Evolutionary conservation across 306 rosid genomes (phyloP).

Genomic region (Macrotyloma uniflorum): DNA sequence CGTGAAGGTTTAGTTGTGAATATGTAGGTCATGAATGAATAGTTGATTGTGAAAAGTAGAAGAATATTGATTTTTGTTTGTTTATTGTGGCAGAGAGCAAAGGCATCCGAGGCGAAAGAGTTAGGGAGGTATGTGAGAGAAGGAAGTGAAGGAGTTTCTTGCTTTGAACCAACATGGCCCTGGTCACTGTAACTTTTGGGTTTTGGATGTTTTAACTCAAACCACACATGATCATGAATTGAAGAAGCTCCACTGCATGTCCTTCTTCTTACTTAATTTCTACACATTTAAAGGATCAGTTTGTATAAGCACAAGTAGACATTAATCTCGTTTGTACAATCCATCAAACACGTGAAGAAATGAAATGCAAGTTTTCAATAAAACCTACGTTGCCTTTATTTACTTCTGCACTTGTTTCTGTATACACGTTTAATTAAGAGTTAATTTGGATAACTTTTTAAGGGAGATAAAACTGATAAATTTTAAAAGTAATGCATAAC

Average conservation of each 20-base stretch:
- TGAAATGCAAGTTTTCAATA: constrained; percentile 34
- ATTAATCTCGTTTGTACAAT: constrained; percentile 54
- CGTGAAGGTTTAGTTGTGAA: background rate
- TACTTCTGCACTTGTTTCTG: background rate
- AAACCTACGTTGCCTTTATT: constrained; percentile 14
- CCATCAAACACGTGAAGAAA: constrained; percentile 28
- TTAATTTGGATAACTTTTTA: too few relatives aligned
- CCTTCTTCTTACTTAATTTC: constrained; percentile 12
- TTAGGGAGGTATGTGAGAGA: constrained; percentile 56
- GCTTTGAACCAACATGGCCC: constrained; percentile 70
- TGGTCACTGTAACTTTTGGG: constrained; percentile 60
- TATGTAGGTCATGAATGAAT: background rate
- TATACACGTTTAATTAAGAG: background rate
- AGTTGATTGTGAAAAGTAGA: background rate
- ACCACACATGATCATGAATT: constrained; percentile 48
- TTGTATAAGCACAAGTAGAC: constrained; percentile 40
- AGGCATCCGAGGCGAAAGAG: constrained; percentile 63
- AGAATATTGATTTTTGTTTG: background rate
- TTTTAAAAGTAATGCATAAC: too few relatives aligned
- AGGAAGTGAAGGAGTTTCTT: constrained; percentile 56
- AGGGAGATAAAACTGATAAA: too few relatives aligned
- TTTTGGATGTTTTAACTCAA: constrained; percentile 48
- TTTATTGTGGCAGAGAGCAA: constrained; percentile 57
- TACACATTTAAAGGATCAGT: constrained; percentile 29
- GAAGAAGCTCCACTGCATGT: constrained; percentile 41